These are phyloP conservation scores for Eleusine coracana DNA, from an alignment of 176 grass and related monocot species.

Conservation along the genomic window DNA sequence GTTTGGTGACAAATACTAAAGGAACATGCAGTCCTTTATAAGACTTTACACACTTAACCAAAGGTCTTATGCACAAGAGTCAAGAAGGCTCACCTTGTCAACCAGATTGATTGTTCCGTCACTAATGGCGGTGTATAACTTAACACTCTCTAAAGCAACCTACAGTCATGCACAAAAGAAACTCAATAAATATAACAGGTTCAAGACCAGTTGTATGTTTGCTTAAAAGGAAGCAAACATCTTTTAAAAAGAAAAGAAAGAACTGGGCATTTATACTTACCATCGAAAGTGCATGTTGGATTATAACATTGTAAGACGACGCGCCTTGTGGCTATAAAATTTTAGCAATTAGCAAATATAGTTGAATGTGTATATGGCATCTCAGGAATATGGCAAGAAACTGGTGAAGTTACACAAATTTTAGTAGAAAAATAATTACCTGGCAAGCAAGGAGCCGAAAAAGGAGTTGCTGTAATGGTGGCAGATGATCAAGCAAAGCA, in stretches of 20 bases:
- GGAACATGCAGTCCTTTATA: conserved; percentile 20
- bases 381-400: conserved; percentile 24
- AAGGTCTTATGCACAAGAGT: not conserved
- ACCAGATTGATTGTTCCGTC: conserved; percentile 93
- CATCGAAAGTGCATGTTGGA: conserved; percentile 94
- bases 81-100: conserved; percentile 75
- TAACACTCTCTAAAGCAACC: conserved; percentile 93
- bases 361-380: conserved; percentile 30
- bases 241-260: conserved; percentile 9
- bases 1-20: conserved; percentile 28
- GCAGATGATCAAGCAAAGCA: conserved; percentile 91
- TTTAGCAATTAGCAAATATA: conserved; percentile 26
- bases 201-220: conserved; percentile 6
- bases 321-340: conserved; percentile 82
- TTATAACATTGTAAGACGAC: conserved; percentile 89
- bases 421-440: conserved; percentile 54
- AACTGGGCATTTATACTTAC: conserved; percentile 44
- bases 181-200: conserved; percentile 36
- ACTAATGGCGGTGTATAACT: conserved; percentile 93
- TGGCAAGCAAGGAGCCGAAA: conserved; percentile 91
- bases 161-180: conserved; percentile 53
- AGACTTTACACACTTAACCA: conserved; percentile 16
- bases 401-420: not conserved
- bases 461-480: conserved; percentile 82
- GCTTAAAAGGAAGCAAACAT: conserved; percentile 36